These are phyloP conservation scores for Fusarium sambucinum DNA, from an alignment of 2,329 filamentous ascomycete species.

Conservation along the genomic window DNA sequence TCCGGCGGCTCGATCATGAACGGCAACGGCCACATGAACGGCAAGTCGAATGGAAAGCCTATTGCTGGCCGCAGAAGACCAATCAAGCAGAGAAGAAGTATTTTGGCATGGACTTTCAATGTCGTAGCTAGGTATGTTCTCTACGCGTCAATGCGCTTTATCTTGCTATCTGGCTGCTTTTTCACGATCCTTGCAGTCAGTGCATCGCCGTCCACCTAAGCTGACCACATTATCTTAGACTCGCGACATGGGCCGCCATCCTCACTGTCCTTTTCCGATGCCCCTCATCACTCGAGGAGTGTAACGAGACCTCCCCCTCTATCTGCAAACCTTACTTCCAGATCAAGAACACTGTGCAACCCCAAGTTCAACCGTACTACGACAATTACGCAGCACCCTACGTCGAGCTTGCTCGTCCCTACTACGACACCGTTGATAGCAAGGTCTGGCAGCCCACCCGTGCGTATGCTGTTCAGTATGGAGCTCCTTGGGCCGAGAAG, in stretches of 20 bases:
- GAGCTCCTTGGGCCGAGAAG: constrained; percentile 77
- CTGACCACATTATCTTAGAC: constrained; percentile 59
- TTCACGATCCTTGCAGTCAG: constrained; percentile 17
- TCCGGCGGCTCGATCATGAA: constrained; percentile 50
- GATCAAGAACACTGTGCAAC: constrained; percentile 71
- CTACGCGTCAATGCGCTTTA: constrained; percentile 11
- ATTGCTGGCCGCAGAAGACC: constrained; percentile 38
- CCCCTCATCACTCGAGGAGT: constrained; percentile 74
- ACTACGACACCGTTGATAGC: constrained; percentile 73
- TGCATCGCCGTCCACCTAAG: constrained; percentile 1
- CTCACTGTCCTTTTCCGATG: constrained; percentile 85
- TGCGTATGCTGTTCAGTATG: constrained; percentile 77
- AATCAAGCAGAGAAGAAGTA: constrained; percentile 45
- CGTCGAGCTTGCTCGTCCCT: constrained; percentile 80
- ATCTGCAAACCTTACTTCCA: constrained; percentile 88
- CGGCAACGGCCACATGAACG: constrained; percentile 57
- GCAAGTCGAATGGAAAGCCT: constrained; percentile 49
- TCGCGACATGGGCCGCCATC: constrained; percentile 88
- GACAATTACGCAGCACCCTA: constrained; percentile 86
- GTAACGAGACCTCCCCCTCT: constrained; percentile 76
- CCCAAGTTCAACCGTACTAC: constrained; percentile 88
- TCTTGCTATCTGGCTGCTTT: constrained; percentile 3
- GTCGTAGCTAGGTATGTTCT: constrained; percentile 65
- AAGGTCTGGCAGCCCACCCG: constrained; percentile 76
- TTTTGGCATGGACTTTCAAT: constrained; percentile 59